phyloP scores from a whole-genome alignment of 257 asterid species.

The Solanum gandarillasii region DNA sequence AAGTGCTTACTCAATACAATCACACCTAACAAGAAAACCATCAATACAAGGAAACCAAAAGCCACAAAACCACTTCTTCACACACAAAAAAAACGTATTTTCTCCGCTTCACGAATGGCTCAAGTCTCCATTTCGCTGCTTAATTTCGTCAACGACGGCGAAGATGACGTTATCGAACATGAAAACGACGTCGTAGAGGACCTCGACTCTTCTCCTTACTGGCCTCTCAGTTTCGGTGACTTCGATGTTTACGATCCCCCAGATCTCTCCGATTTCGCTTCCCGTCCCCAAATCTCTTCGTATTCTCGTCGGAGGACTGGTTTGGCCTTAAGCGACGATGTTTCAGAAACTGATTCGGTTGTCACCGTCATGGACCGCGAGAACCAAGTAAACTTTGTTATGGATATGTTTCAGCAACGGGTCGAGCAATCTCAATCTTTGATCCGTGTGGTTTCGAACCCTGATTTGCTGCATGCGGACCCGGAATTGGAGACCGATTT shows the following conservation, averaged over 20 bases:
- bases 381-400: constrained; percentile 26
- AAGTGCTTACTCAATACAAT: not conserved
- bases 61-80: not conserved
- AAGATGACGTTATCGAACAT: not conserved
- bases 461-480: constrained; percentile 1
- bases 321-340: not conserved
- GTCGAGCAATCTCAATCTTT: constrained; percentile 19
- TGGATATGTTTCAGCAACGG: constrained; percentile 31
- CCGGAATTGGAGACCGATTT: constrained; percentile 7
- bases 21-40: not conserved
- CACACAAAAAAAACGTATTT: not conserved
- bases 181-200: not conserved
- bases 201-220: constrained; percentile 5
- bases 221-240: constrained; percentile 17
- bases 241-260: constrained; percentile 4
- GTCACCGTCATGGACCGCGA: constrained; percentile 8
- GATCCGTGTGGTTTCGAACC: not conserved
- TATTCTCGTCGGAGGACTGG: not conserved
- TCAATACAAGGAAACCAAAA: not conserved
- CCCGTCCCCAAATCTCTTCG: not conserved
- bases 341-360: constrained; percentile 8
- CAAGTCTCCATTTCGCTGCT: constrained; percentile 9
- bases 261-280: constrained; percentile 10
- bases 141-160: constrained; percentile 12
- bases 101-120: not conserved